These are phyloP conservation scores for Monosporascus sp. DNA, from an alignment of 2,329 filamentous ascomycete species.

Conservation along the genomic window DNA sequence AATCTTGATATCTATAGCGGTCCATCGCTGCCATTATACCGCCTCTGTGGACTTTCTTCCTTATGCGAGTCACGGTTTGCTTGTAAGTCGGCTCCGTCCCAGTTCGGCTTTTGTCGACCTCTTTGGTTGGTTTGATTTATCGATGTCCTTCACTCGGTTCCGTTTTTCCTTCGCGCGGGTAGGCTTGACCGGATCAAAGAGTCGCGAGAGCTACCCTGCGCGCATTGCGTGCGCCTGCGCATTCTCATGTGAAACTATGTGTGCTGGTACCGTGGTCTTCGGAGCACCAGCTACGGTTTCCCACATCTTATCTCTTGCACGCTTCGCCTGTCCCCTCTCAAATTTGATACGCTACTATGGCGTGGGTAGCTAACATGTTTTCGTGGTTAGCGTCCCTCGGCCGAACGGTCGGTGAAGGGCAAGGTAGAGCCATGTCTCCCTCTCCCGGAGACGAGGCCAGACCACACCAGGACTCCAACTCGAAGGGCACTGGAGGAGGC, in stretches of 20 bases:
- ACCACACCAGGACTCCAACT: constrained; percentile 50
- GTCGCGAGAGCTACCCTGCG: neutral
- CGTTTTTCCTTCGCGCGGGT: too few species aligned
- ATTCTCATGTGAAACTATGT: neutral
- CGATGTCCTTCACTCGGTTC: too few species aligned
- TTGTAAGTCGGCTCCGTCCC: constrained; percentile 14
- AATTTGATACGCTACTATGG: constrained; percentile 4
- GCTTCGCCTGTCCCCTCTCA: constrained; percentile 1
- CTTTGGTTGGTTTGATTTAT: neutral
- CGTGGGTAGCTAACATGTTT: constrained; percentile 34
- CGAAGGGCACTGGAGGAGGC: constrained; percentile 45
- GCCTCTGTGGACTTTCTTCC: constrained; percentile 9
- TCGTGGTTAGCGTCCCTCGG: constrained; percentile 39
- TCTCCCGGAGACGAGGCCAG: constrained; percentile 51
- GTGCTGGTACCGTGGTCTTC: neutral
- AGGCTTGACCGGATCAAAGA: too few species aligned
- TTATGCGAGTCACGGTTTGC: constrained; percentile 21
- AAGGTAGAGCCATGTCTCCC: constrained; percentile 51
- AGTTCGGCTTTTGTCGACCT: constrained; percentile 2
- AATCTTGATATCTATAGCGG: constrained; percentile 9
- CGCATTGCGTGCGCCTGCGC: neutral
- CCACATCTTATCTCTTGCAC: neutral
- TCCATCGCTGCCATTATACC: constrained; percentile 8
- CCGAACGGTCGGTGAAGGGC: constrained; percentile 35
- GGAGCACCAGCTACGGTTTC: neutral